Evolutionary conservation across 2,329 filamentous ascomycete genomes (phyloP).

Genomic region (Iodosphaeria phyllophila): DNA sequence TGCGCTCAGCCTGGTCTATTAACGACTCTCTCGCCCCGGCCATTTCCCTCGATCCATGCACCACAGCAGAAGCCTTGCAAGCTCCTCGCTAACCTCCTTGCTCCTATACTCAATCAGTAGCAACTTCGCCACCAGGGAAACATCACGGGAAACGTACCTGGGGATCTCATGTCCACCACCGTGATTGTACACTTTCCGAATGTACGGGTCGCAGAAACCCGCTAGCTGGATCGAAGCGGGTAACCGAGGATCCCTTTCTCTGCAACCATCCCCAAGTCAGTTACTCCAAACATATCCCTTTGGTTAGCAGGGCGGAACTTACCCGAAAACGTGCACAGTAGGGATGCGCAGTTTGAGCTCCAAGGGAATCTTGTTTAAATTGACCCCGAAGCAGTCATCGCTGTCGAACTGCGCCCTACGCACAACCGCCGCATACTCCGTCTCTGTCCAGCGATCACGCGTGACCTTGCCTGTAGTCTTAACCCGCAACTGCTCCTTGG

Average conservation of each 20-base stretch:
- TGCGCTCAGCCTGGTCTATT: background rate
- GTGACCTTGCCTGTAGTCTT: constrained; percentile 4
- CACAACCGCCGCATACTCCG: constrained; percentile 5
- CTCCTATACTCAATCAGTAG: too few species aligned
- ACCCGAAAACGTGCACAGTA: constrained; percentile 10
- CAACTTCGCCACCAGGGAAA: too few species aligned
- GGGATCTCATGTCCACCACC: constrained; percentile 6
- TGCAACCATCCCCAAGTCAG: too few species aligned
- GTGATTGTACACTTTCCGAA: constrained; percentile 10
- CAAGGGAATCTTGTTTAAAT: constrained; percentile 10
- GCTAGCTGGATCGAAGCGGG: constrained; percentile 10
- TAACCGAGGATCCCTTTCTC: constrained; percentile 8
- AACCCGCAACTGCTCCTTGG: constrained; percentile 4
- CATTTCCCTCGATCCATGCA: constrained; percentile 9
- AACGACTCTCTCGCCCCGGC: constrained; percentile 8
- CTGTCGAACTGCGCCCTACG: constrained; percentile 11
- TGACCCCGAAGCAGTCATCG: constrained; percentile 13
- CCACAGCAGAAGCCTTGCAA: constrained; percentile 9
- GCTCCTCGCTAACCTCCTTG: constrained; percentile 5
- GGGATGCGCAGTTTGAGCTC: constrained; percentile 14
- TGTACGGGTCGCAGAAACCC: constrained; percentile 13
- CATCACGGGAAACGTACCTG: too few species aligned
- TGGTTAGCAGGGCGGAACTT: too few species aligned
- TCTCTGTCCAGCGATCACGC: constrained; percentile 4
- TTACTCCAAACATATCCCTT: too few species aligned